A percentile compares a stretch with the other conserved stretches of the same genome.
Evolutionary conservation across 1,284 basidiomycete genomes (phyloP).

Genomic region (Ustilago hordei): DNA sequence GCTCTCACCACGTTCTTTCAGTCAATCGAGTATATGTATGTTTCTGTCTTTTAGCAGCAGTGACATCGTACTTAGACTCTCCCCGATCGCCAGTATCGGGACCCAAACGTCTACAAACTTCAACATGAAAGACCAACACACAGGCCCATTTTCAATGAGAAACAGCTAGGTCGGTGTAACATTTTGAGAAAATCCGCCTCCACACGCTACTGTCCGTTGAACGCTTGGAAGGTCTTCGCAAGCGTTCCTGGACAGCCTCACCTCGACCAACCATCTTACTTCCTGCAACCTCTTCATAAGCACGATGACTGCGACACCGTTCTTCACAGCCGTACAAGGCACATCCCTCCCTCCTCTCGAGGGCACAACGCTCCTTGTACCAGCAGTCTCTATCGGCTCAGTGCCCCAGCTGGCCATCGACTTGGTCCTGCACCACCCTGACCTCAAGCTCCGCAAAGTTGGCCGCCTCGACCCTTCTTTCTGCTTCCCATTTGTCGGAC

Average conservation of each 20-base stretch:
- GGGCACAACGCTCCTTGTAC: conserved; percentile 56
- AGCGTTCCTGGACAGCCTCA: conserved; percentile 22
- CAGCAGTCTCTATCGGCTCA: conserved; percentile 59
- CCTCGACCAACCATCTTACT: not conserved
- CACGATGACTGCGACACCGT: conserved; percentile 21
- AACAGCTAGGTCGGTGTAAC: conserved; percentile 16
- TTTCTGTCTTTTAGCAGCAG: too few species aligned
- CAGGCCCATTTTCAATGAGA: not conserved
- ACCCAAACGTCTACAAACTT: too few species aligned
- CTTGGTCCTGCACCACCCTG: conserved; percentile 49
- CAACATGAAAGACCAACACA: conserved; percentile 17
- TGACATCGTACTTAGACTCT: too few species aligned
- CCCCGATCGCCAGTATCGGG: too few species aligned
- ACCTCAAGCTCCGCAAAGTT: conserved; percentile 42
- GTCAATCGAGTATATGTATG: too few species aligned
- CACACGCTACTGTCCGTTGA: conserved; percentile 14
- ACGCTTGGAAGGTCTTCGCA: conserved; percentile 6
- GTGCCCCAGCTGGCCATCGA: conserved; percentile 62
- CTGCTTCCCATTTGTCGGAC: conserved; percentile 60
- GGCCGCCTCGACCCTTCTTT: conserved; percentile 49
- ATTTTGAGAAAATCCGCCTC: conserved; percentile 9
- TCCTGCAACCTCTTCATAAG: not conserved
- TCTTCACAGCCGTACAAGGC: conserved; percentile 23
- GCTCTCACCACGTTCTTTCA: too few species aligned
- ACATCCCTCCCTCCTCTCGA: conserved; percentile 19